Conservation (phyloP, 106 monocot species). For the Dendrobium catenatum region DNA sequence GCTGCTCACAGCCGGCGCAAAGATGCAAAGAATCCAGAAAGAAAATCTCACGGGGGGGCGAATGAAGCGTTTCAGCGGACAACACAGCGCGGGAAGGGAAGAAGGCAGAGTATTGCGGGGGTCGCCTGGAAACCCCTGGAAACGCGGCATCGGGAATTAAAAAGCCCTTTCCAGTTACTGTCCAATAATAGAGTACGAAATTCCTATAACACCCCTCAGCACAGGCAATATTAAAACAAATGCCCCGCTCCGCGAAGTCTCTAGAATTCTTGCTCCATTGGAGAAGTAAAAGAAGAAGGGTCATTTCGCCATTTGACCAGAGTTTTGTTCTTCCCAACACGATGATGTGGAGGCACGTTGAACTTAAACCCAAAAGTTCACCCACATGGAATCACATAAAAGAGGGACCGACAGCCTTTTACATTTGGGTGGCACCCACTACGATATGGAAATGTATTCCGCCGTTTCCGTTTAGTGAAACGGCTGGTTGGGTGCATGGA, state of each 20-base stretch:
- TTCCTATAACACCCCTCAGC: neutral
- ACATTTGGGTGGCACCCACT: neutral
- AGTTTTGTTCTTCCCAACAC: too few relatives aligned
- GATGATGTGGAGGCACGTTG: too few relatives aligned
- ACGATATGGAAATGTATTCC: too few relatives aligned
- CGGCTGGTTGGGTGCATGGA: too few relatives aligned
- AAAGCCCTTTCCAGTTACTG: neutral
- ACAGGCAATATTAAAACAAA: neutral
- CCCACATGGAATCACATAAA: neutral
- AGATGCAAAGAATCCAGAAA: neutral
- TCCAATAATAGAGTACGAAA: neutral
- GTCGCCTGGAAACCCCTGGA: neutral
- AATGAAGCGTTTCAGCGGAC: neutral
- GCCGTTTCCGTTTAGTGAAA: too few relatives aligned
- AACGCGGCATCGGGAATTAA: neutral
- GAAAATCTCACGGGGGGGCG: neutral
- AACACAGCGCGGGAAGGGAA: neutral
- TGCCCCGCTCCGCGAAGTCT: too few relatives aligned
- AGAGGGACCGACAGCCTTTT: too few relatives aligned
- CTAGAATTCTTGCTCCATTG: too few relatives aligned
- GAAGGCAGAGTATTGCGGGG: neutral
- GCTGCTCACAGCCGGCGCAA: neutral
- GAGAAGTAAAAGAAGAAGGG: too few relatives aligned
- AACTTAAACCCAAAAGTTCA: neutral
- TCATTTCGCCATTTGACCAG: too few relatives aligned